Evolutionary conservation across 768 basidiomycete genomes (phyloP).

Genomic region (Lactarius vividus): DNA sequence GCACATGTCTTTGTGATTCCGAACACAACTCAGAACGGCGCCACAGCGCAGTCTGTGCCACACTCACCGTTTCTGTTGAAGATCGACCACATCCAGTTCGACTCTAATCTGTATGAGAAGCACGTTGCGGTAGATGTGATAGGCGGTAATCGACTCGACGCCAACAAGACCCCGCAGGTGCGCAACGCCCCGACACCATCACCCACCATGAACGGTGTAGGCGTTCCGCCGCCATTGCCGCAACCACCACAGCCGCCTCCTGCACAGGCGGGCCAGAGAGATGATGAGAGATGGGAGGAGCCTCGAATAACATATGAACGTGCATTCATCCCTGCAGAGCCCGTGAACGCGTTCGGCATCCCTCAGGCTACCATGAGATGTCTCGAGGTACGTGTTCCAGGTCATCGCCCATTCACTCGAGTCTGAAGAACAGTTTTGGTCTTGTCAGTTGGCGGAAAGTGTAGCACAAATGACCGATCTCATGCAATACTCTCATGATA

Average conservation of each 20-base stretch:
- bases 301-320: conserved; percentile 56
- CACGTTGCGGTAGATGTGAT: conserved; percentile 67
- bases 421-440: conserved; percentile 20
- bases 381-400: conserved; percentile 56
- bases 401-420: conserved; percentile 6
- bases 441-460: conserved; percentile 68
- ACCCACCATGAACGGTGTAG: conserved; percentile 31
- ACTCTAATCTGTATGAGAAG: conserved; percentile 72
- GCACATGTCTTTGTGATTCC: conserved; percentile 52
- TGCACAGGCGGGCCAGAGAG: conserved; percentile 35
- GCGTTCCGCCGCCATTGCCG: not conserved
- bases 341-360: conserved; percentile 85
- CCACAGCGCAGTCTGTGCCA: conserved; percentile 21
- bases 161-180: conserved; percentile 34
- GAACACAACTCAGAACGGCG: conserved; percentile 19
- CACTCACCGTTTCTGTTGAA: conserved; percentile 43
- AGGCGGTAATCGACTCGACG: conserved; percentile 45
- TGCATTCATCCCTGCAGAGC: conserved; percentile 73
- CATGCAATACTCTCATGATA: conserved; percentile 59
- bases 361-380: conserved; percentile 89
- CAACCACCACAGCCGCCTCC: conserved; percentile 20
- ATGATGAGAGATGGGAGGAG: conserved; percentile 61
- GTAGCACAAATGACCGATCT: conserved; percentile 78
- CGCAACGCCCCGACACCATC: conserved; percentile 23
- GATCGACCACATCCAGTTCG: conserved; percentile 73